A percentile compares a stretch with the other conserved stretches of the same genome.
These are phyloP conservation scores for Magnolia officinalis DNA, from an alignment of 164 flowering plant species.

Conservation along the genomic window DNA sequence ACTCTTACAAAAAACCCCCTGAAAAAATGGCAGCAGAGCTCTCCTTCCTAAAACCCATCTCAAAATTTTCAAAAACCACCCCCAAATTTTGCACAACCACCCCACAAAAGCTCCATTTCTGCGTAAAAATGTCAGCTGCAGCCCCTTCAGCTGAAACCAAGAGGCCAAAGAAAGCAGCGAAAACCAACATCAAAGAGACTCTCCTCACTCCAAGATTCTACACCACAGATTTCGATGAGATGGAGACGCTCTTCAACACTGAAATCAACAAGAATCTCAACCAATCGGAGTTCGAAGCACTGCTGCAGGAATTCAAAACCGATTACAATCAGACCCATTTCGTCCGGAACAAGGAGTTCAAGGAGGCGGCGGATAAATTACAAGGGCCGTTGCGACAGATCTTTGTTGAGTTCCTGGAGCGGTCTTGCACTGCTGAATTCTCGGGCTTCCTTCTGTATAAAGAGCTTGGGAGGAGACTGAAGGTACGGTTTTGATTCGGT, in stretches of 20 bases:
- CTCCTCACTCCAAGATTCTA: conserved; percentile 90
- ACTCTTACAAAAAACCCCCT: background rate
- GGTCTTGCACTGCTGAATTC: conserved; percentile 99
- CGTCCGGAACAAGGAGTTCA: conserved; percentile 93
- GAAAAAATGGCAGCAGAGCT: conserved; percentile 63
- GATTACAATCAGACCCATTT: conserved; percentile 98
- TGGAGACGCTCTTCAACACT: conserved; percentile 91
- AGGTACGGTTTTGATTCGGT: conserved; percentile 40
- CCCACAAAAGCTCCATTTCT: conserved; percentile 8
- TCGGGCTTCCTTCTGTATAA: conserved; percentile 96
- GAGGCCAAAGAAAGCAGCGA: conserved; percentile 37
- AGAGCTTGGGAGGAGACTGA: conserved; percentile 96
- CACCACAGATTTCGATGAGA: conserved; percentile 96
- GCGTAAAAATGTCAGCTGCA: conserved; percentile 50
- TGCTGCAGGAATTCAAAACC: conserved; percentile 92
- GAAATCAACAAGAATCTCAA: conserved; percentile 89
- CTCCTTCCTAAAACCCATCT: conserved; percentile 73
- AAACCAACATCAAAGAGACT: conserved; percentile 65
- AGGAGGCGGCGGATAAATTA: conserved; percentile 89
- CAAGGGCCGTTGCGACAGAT: conserved; percentile 85
- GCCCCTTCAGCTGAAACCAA: conserved; percentile 26
- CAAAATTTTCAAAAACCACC: conserved; percentile 37
- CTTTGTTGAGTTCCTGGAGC: conserved; percentile 94
- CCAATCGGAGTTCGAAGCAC: conserved; percentile 74
- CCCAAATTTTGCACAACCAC: conserved; percentile 22